Evolutionary conservation across 2,329 filamentous ascomycete genomes (phyloP), one percentile per base, ranked within the genome.

Genomic region (Canariomyces notabilis): DNA sequence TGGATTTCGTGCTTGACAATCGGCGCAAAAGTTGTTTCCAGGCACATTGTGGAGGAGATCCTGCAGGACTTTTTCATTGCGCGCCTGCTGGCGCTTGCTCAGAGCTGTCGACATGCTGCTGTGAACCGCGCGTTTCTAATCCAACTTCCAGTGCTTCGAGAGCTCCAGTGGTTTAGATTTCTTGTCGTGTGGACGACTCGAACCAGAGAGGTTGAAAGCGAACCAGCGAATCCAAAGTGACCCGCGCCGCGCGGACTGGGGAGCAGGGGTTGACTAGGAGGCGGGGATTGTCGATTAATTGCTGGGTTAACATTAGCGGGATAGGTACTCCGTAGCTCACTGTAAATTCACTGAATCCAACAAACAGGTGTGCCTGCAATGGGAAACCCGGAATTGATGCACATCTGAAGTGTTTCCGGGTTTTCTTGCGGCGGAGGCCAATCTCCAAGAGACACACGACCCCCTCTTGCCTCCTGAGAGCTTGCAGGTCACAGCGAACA

Each of bases 81-180:
- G 90, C 75, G 87, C 89, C 77, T 96, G 91, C 73, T 96, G 89
- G 70, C 93, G 89, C 78, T 97, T 98, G 75, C 84, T 95, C 66
- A 94, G 75, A 36, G 81, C 75, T 45, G 79, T 76, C 46, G 87
- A 78, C 87, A 64, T 64, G 44, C 44, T 54, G 51, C 42, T 46
- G 44, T n/a, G n/a, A n/a, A 42, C 49, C 26, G 42, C 33, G 34
- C 18, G 35, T 8, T 34, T 3, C 26, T 11, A 15, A 34, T 31
- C 44, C 29, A 39, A 43, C 48, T 40, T 37, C 37, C 36, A 37
- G 37, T n/a, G 19, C 22, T 8, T 29, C 14, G 26, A 8, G 26
- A 12, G 4, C 7, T 29, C 26, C 26, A 8, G 26, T 29, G 26
- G 31, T 36, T 46, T 38, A 22, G 26, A 41, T 42, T 37, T 39